Percentiles rank a stretch among this genome's conserved stretches.
Conservation (phyloP, 2,329 filamentous ascomycete species). For the Claviceps arundinis region DNA sequence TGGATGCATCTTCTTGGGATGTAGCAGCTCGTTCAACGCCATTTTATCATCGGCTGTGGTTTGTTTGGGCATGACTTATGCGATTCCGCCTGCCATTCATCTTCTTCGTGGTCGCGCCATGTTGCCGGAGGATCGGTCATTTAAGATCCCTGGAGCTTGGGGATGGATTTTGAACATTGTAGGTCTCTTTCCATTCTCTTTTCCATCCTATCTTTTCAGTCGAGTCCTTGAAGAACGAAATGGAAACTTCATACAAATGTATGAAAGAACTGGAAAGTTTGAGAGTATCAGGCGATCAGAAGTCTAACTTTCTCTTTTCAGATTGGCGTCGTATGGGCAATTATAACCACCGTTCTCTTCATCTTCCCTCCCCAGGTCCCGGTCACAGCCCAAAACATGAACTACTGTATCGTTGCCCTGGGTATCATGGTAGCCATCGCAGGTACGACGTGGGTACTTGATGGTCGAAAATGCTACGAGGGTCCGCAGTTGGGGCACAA, state of each 20-base stretch:
- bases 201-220: background rate
- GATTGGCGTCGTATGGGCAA: constrained; percentile 48
- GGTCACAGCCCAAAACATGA: constrained; percentile 56
- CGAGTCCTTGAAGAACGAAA: no score
- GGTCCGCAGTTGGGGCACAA: constrained; percentile 17
- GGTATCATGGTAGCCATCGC: constrained; percentile 33
- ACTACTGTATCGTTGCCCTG: constrained; percentile 36
- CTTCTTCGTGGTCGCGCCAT: constrained; percentile 51
- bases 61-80: constrained; percentile 60
- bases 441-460: constrained; percentile 30
- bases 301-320: background rate
- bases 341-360: constrained; percentile 62
- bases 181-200: background rate
- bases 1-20: constrained; percentile 57
- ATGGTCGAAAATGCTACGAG: constrained; percentile 32
- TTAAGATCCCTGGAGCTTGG: constrained; percentile 22
- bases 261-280: background rate
- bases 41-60: constrained; percentile 63
- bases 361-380: constrained; percentile 57
- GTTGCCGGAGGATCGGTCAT: constrained; percentile 38
- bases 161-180: constrained; percentile 24
- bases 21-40: constrained; percentile 53
- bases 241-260: background rate
- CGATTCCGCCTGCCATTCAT: constrained; percentile 60
- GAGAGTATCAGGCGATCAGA: background rate